Conservation (phyloP, 192 early-diverging fungal species). For the Linderina pennispora region DNA sequence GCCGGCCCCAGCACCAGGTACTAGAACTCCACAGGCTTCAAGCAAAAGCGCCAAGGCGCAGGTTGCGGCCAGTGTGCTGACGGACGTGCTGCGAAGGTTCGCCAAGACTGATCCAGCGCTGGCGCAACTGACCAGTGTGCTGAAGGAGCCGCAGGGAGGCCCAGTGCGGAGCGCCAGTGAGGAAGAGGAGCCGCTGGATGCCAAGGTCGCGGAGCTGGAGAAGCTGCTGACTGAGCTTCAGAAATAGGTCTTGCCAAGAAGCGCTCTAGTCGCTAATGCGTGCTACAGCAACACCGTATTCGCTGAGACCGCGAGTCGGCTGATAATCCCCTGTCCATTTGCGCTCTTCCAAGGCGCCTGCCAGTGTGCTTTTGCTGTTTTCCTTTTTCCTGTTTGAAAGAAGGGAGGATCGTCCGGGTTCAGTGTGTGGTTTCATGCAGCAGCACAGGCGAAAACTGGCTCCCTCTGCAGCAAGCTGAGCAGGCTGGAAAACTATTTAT, state of each 20-base stretch:
- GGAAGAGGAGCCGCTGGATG: constrained; percentile 26
- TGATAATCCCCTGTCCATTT: no score
- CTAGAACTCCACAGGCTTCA: background rate
- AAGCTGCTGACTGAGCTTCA: constrained; percentile 36
- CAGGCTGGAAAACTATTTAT: no score
- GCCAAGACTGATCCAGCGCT: constrained; percentile 22
- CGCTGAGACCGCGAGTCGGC: no score
- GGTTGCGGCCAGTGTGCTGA: constrained; percentile 35
- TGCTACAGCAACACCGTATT: background rate
- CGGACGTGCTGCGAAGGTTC: constrained; percentile 33
- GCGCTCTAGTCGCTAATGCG: no score
- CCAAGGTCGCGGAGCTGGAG: constrained; percentile 39
- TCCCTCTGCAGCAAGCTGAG: no score
- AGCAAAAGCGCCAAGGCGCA: constrained; percentile 36
- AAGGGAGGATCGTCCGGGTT: no score
- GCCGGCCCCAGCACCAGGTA: background rate
- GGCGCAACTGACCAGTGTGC: constrained; percentile 8
- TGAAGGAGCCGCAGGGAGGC: constrained; percentile 2
- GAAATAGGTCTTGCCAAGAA: no score
- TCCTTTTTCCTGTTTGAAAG: no score
- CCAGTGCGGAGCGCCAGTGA: background rate
- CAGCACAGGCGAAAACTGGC: no score
- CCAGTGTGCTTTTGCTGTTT: no score
- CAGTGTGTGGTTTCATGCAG: no score
- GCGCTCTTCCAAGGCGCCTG: no score